A percentile compares a stretch with the other conserved stretches of the same genome.
phyloP scores from a whole-genome alignment of 352 stramenopile species.

The Globisporangium nagaii region DNA sequence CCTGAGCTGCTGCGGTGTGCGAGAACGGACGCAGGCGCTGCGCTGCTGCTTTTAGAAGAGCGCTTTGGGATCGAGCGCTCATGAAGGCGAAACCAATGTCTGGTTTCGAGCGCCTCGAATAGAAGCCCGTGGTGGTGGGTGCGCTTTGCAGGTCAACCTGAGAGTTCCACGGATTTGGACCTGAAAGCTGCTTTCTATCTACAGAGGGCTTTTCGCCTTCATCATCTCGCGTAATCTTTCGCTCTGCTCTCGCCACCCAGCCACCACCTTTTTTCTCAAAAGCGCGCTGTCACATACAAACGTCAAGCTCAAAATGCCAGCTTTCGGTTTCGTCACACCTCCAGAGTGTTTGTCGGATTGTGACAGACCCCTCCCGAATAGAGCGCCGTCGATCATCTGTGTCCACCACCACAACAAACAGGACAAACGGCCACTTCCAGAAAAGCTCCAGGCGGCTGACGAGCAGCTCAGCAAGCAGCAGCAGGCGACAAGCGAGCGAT shows the following conservation, averaged over 20 bases:
- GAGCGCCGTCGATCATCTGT: background rate
- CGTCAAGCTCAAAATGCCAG: background rate
- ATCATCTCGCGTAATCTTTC: no score
- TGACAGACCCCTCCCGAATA: background rate
- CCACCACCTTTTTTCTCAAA: no score
- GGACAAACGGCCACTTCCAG: background rate
- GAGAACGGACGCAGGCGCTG: background rate
- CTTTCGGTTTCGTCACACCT: background rate
- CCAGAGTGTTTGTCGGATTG: conserved; percentile 3
- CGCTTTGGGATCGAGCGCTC: no score
- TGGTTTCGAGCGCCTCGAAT: background rate
- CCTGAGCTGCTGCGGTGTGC: background rate
- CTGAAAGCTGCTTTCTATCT: no score
- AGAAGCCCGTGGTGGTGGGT: background rate
- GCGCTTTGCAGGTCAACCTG: no score
- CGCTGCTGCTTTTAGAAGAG: background rate
- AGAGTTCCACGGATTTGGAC: no score
- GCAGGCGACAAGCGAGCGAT: background rate
- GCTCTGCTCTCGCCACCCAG: no score
- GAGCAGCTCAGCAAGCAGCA: background rate
- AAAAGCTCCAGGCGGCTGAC: background rate
- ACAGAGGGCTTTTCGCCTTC: no score
- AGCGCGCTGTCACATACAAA: background rate
- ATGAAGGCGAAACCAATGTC: background rate
- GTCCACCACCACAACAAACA: conserved; percentile 2